Evolutionary conservation across 2,329 filamentous ascomycete genomes (phyloP).

Genomic region (Colletotrichum destructivum): DNA sequence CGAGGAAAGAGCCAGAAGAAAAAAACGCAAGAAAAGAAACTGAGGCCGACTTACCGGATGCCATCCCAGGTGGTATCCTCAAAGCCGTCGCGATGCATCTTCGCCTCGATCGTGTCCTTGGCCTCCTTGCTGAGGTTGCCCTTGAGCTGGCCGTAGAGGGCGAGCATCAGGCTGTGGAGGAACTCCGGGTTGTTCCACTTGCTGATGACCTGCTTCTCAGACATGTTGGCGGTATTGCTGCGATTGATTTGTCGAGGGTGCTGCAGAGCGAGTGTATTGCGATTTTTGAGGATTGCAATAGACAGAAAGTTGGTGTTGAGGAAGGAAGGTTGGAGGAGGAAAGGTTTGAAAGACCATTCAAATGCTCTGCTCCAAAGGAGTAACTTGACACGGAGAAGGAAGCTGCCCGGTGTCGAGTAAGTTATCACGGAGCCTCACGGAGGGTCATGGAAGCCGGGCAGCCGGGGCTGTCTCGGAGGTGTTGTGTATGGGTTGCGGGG

Average conservation of each 20-base stretch:
- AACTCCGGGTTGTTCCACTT: conserved; percentile 54
- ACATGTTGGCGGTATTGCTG: conserved; percentile 27
- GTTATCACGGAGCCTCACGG: neutral
- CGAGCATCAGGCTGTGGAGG: conserved; percentile 52
- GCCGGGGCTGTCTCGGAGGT: neutral
- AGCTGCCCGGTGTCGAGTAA: neutral
- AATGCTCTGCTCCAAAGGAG: neutral
- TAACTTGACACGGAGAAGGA: neutral
- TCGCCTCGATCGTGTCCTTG: conserved; percentile 51
- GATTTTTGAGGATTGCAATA: neutral
- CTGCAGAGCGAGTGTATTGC: neutral
- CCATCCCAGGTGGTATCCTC: conserved; percentile 59
- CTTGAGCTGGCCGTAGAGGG: conserved; percentile 51
- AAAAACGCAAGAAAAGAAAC: conserved; percentile 21
- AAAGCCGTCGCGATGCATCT: conserved; percentile 52
- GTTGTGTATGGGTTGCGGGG: neutral
- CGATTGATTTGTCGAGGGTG: neutral
- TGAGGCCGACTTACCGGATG: conserved; percentile 56
- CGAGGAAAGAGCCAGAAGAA: neutral
- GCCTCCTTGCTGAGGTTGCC: conserved; percentile 48
- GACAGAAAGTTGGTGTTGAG: neutral
- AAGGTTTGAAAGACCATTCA: no score
- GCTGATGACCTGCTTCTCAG: conserved; percentile 12
- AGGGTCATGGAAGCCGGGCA: neutral
- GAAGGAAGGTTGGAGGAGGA: neutral